Conservation (phyloP, 2,329 filamentous ascomycete species). For the Graphilbum ipis-grandicollis region DNA sequence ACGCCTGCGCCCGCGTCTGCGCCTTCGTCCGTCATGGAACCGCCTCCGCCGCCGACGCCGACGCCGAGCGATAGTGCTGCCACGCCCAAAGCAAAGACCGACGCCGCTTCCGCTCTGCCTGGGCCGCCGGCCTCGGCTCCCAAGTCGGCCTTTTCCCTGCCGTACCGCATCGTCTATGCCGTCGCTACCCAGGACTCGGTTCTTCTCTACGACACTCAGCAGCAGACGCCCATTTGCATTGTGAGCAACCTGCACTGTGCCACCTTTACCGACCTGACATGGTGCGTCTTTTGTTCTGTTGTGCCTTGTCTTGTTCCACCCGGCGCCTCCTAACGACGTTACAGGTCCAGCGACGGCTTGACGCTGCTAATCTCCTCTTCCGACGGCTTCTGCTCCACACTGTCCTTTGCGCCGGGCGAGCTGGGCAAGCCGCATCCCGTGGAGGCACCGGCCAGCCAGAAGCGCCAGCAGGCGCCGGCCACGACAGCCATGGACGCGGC, state of each 20-base stretch:
- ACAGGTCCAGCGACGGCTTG: constrained; percentile 29
- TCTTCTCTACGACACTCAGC: constrained; percentile 89
- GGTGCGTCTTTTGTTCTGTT: constrained; percentile 39
- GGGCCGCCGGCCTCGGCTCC: constrained; percentile 35
- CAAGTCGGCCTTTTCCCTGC: constrained; percentile 61
- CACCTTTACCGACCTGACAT: constrained; percentile 90
- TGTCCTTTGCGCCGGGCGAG: constrained; percentile 72
- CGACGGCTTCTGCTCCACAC: constrained; percentile 87
- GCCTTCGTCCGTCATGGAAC: constrained; percentile 53
- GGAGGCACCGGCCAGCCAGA: constrained; percentile 19
- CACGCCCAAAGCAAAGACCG: constrained; percentile 3
- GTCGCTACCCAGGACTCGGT: constrained; percentile 95
- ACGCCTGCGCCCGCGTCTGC: neutral
- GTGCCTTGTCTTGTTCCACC: too few relatives aligned
- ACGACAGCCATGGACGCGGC: neutral
- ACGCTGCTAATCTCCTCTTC: constrained; percentile 44
- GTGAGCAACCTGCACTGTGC: constrained; percentile 96
- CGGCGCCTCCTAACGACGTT: too few relatives aligned
- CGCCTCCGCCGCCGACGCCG: constrained; percentile 40
- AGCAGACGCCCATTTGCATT: constrained; percentile 80
- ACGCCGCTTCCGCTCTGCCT: too few relatives aligned
- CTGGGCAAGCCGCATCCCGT: constrained; percentile 67
- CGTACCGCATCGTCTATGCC: constrained; percentile 90
- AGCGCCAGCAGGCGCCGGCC: neutral
- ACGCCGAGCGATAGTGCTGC: neutral